These are phyloP conservation scores for Beauveria caledonica DNA, from an alignment of 2,329 filamentous ascomycete species.

Conservation along the genomic window DNA sequence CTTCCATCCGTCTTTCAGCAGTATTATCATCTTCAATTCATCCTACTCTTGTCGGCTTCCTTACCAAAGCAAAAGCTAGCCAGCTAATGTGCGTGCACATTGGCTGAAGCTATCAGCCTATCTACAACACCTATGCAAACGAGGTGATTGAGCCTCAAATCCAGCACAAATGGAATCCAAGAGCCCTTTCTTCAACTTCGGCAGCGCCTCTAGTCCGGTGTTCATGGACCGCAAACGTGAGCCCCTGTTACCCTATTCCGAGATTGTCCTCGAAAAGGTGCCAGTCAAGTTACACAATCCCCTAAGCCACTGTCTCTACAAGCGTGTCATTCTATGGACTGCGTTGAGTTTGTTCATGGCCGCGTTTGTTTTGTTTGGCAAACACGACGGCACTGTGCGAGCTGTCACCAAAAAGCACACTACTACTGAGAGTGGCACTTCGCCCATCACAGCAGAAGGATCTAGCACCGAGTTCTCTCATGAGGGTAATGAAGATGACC, in stretches of 20 bases:
- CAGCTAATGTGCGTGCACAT: neutral
- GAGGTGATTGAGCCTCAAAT: neutral
- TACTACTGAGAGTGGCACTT: neutral
- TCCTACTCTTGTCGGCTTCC: neutral
- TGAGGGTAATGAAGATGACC: neutral
- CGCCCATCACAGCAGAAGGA: neutral
- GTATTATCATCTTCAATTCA: neutral
- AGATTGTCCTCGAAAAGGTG: constrained; percentile 25
- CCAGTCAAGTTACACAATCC: constrained; percentile 36
- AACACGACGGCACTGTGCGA: constrained; percentile 18
- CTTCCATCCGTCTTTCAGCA: neutral
- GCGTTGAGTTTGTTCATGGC: constrained; percentile 34
- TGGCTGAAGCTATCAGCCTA: neutral
- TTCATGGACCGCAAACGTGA: constrained; percentile 24
- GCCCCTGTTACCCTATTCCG: constrained; percentile 26
- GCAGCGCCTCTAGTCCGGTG: constrained; percentile 27
- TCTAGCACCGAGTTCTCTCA: neutral
- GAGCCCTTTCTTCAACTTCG: constrained; percentile 25
- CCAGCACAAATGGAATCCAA: constrained; percentile 20
- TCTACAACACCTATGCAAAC: neutral
- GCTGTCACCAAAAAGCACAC: neutral
- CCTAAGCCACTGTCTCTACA: constrained; percentile 44
- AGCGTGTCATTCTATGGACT: constrained; percentile 44
- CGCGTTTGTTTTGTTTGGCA: constrained; percentile 32
- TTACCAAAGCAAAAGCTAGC: too few species aligned